These are phyloP conservation scores for Avicennia marina DNA, from an alignment of 257 asterid genomes.

Conservation along the genomic window DNA sequence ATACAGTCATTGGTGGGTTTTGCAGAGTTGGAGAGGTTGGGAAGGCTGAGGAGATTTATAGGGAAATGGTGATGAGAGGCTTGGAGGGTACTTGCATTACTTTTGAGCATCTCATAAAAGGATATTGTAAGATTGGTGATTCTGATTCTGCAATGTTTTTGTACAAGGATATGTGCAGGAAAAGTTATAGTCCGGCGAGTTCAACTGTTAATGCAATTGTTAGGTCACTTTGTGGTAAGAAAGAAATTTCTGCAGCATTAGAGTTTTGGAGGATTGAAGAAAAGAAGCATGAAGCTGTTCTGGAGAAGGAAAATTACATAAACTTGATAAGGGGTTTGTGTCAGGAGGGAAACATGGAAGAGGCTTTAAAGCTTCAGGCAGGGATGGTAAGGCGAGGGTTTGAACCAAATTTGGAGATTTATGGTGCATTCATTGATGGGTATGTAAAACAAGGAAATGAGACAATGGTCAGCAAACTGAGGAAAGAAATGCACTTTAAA, in stretches of 20 bases:
- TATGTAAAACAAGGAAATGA: constrained; percentile 48
- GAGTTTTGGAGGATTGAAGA: constrained; percentile 30
- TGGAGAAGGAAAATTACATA: constrained; percentile 48
- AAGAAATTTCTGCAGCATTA: constrained; percentile 35
- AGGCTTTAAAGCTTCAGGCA: constrained; percentile 65
- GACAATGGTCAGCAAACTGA: constrained; percentile 43
- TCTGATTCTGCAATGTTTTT: constrained; percentile 45
- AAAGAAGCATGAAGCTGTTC: constrained; percentile 39
- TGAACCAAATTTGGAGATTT: constrained; percentile 49
- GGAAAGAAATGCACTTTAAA: constrained; percentile 44
- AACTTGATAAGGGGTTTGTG: constrained; percentile 53
- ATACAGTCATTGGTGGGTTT: constrained; percentile 63
- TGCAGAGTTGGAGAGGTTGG: constrained; percentile 49
- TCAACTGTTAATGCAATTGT: constrained; percentile 44
- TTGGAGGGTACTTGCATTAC: constrained; percentile 51
- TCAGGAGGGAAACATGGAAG: constrained; percentile 53
- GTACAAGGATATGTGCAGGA: constrained; percentile 65
- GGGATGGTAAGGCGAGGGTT: constrained; percentile 77
- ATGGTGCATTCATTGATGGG: constrained; percentile 57
- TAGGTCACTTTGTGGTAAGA: constrained; percentile 42
- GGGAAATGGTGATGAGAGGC: constrained; percentile 61
- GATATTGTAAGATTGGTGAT: constrained; percentile 53
- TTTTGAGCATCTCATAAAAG: constrained; percentile 65
- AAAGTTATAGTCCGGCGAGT: constrained; percentile 43
- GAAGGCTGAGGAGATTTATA: constrained; percentile 62